phyloP scores from a whole-genome alignment of 2,329 filamentous ascomycete genomes.

The Talaromyces pinophilus region DNA sequence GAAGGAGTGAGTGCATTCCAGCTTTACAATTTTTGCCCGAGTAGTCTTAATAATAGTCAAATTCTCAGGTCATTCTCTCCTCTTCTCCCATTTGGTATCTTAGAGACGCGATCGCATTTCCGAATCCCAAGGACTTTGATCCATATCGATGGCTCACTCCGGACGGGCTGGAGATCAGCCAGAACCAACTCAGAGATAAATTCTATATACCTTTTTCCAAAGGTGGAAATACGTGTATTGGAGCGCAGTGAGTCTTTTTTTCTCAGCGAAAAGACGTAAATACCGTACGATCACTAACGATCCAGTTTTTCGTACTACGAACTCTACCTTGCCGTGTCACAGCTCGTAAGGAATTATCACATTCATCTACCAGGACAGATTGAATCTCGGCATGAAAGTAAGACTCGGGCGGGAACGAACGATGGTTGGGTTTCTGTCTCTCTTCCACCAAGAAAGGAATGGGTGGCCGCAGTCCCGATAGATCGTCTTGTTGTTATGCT shows the following conservation, averaged over 20 bases:
- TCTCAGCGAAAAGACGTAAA: too few species aligned
- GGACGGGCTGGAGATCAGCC: not conserved
- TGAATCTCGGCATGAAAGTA: not conserved
- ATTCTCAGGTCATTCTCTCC: not conserved
- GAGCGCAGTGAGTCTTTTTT: constrained; percentile 2
- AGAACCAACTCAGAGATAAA: not conserved
- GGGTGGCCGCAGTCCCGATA: constrained; percentile 15
- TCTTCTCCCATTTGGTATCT: constrained; percentile 14
- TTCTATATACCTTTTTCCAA: constrained; percentile 16
- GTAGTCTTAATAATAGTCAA: not conserved
- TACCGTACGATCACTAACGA: not conserved
- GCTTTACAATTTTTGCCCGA: not conserved
- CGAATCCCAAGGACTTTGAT: not conserved
- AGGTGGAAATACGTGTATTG: constrained; percentile 9
- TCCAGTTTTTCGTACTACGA: constrained; percentile 10
- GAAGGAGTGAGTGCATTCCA: not conserved
- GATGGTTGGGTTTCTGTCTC: not conserved
- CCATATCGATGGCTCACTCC: constrained; percentile 8
- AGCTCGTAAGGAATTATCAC: not conserved
- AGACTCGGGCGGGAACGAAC: not conserved
- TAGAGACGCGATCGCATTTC: constrained; percentile 5
- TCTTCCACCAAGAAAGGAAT: constrained; percentile 15
- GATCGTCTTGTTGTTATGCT: not conserved
- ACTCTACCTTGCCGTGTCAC: constrained; percentile 1
- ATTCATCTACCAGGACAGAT: not conserved